Evolutionary conservation across 805 yeast genomes (phyloP).

Genomic region (Candida nanaspora): DNA sequence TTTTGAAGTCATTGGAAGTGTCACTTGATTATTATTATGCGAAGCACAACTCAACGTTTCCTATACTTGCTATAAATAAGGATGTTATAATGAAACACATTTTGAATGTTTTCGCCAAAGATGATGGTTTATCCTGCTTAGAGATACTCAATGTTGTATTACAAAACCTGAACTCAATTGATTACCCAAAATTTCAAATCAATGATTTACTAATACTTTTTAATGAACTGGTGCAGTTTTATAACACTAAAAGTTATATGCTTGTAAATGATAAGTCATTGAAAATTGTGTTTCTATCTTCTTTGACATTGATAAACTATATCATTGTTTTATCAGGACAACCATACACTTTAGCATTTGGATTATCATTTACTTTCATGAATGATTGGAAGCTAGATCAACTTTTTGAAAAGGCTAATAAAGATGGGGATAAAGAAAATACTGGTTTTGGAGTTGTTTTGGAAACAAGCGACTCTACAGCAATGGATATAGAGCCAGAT

Average conservation of each 20-base stretch:
- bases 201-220: slow-evolving; percentile 29
- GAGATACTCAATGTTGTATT: slow-evolving; percentile 36
- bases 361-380: slow-evolving; percentile 45
- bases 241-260: slow-evolving; percentile 25
- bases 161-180: slow-evolving; percentile 27
- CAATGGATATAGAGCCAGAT: not conserved
- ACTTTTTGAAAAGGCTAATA: slow-evolving; percentile 17
- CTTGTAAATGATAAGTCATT: slow-evolving; percentile 21
- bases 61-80: slow-evolving; percentile 34
- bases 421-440: not conserved
- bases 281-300: slow-evolving; percentile 27
- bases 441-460: not conserved
- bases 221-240: slow-evolving; percentile 27
- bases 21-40: slow-evolving; percentile 35
- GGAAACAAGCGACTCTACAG: not conserved
- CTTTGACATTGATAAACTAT: slow-evolving; percentile 44
- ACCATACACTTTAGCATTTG: slow-evolving; percentile 49
- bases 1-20: slow-evolving; percentile 21
- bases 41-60: slow-evolving; percentile 36
- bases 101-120: slow-evolving; percentile 18
- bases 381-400: slow-evolving; percentile 50
- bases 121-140: slow-evolving; percentile 23
- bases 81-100: slow-evolving; percentile 19
- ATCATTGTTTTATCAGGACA: slow-evolving; percentile 53
- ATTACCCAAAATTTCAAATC: slow-evolving; percentile 17